Evolutionary conservation across 164 flowering plant species (phyloP).

Genomic region (Kingdonia uniflora): DNA sequence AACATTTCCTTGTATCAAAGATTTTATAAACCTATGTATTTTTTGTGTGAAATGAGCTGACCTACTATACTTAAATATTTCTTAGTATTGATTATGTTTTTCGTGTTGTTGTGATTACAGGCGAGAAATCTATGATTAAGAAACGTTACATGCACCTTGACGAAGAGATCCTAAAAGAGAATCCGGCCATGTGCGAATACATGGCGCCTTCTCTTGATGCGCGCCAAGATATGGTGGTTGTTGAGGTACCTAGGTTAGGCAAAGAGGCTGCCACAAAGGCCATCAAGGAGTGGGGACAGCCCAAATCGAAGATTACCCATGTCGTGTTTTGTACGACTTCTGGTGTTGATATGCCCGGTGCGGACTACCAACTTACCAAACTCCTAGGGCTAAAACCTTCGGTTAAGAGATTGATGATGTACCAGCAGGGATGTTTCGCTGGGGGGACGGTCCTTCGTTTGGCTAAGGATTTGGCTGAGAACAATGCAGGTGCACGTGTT

Average conservation of each 20-base stretch:
- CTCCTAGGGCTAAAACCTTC: not conserved
- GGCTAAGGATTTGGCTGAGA: slow-evolving; percentile 4
- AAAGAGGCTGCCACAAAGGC: slow-evolving; percentile 5
- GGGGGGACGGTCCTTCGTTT: slow-evolving; percentile 7
- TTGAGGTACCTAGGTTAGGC: not conserved
- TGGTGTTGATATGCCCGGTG: slow-evolving; percentile 8
- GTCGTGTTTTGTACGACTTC: slow-evolving; percentile 3
- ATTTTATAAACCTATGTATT: not conserved
- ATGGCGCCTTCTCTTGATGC: slow-evolving; percentile 7
- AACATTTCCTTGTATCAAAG: too few relatives aligned
- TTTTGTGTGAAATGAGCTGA: too few relatives aligned
- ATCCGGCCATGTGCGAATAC: slow-evolving; percentile 5
- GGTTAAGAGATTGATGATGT: slow-evolving; percentile 5
- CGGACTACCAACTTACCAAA: slow-evolving; percentile 5
- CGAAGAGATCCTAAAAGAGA: slow-evolving; percentile 2
- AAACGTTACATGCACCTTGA: slow-evolving; percentile 1
- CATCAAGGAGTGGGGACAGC: slow-evolving; percentile 3
- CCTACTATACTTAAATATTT: too few relatives aligned
- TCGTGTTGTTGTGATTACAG: not conserved
- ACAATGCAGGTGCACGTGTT: slow-evolving; percentile 4
- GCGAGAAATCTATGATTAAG: slow-evolving; percentile 9
- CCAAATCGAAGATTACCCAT: slow-evolving; percentile 3
- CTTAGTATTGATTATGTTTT: too few relatives aligned
- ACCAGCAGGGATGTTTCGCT: slow-evolving; percentile 6
- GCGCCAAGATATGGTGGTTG: slow-evolving; percentile 6